Evolutionary conservation across 768 basidiomycete genomes (phyloP), one percentile per base, ranked within the genome.

Genomic region (Tylopilus sp.): DNA sequence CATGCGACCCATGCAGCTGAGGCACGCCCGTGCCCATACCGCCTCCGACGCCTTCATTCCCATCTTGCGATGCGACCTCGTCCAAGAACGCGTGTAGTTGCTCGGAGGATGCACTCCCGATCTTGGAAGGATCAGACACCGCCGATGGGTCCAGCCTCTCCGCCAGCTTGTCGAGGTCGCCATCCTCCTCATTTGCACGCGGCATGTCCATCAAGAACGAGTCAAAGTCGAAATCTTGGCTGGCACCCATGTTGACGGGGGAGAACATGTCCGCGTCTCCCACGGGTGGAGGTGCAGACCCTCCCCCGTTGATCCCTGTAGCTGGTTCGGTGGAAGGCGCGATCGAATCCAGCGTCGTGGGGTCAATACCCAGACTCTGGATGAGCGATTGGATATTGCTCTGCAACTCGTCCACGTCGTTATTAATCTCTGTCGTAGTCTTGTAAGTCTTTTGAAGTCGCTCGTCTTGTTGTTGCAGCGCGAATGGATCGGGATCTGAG

Each of bases 351-450:
- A 70, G 57, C n/a, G 62, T 14, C 8, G 38, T 53, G 19, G 84
- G 74, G 63, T 90, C 86, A 44, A 88, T 67, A 8, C 87, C 87
- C 42, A 92, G 77, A 44, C 79, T 79, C 56, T 86, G 77, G 28
- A 92, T 87, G 54, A 94, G 74, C 7, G 80, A 79, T 53, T 89
- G 80, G 38, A 95, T 83, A 54, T 81, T 84, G 13, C 71, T 73
- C 55, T 87, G 82, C 48, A 92, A 70, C 33, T 81, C 80, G 56
- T 85, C 83, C 25, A 93, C 87, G 51, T 89, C 87, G 42, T 78
- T 77, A 53, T 85, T 83, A 41, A 93, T 84, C 55, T 86, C 86
- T 25, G 76, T 65, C 0, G 88, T 75, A 30, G 74, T 77, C 43
- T 75, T 78, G 75, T 87, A 90, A 1, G 78, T 71, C 58, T 78